Evolutionary conservation across 164 flowering plant species (phyloP).

Genomic region (Aristolochia californica): DNA sequence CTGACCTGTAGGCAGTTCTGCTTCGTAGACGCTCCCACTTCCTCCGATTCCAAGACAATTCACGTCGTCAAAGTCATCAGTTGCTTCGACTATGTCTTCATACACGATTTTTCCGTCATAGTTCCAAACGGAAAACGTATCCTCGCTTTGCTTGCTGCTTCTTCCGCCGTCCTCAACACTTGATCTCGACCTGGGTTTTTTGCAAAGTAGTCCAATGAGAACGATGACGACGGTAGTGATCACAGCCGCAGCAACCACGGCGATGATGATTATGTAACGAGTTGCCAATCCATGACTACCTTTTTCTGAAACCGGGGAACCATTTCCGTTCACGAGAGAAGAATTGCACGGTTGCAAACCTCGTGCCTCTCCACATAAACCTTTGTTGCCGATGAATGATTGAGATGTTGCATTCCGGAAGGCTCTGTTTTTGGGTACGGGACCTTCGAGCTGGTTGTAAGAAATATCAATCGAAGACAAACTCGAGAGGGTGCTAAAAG

Average conservation of each 20-base stretch:
- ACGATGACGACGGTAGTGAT: neutral
- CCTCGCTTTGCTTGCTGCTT: neutral
- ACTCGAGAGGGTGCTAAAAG: constrained; percentile 18
- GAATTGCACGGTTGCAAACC: constrained; percentile 23
- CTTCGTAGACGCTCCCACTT: constrained; percentile 50
- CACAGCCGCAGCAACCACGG: neutral
- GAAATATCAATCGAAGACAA: constrained; percentile 33
- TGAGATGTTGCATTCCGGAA: constrained; percentile 7
- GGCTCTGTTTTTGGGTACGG: neutral
- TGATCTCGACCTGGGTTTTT: neutral
- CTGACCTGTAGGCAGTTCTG: constrained; percentile 31
- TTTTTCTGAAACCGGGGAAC: neutral
- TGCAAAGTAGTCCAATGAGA: neutral
- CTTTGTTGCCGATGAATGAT: constrained; percentile 13
- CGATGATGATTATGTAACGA: neutral
- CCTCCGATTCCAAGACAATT: constrained; percentile 59
- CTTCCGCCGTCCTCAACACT: neutral
- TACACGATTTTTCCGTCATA: constrained; percentile 38
- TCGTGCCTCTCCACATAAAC: constrained; percentile 33
- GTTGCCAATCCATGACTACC: neutral
- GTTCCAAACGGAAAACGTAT: constrained; percentile 31
- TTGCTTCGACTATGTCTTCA: constrained; percentile 37
- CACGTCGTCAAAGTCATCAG: constrained; percentile 34
- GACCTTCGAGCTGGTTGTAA: constrained; percentile 37
- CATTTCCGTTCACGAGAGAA: neutral